These are phyloP conservation scores for Tuber microsphaerosporum DNA, from an alignment of 495 filamentous ascomycete species.

Conservation along the genomic window DNA sequence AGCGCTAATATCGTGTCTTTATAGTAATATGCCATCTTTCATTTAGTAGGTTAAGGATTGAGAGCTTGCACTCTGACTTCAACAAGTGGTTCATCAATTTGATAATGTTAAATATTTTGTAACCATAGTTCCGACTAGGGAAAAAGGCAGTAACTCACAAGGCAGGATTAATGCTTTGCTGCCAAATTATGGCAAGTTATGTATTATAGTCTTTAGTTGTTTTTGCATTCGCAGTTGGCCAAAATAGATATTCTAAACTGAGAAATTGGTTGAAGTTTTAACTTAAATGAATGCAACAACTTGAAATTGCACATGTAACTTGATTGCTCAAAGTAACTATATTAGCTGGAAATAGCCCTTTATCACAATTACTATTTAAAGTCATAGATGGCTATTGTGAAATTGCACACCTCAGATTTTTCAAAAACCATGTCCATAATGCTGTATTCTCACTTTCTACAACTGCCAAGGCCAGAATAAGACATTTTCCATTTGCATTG, in stretches of 20 bases:
- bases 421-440: slow-evolving; percentile 21
- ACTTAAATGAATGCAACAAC: slow-evolving; percentile 15
- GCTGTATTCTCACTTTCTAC: slow-evolving; percentile 19
- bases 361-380: slow-evolving; percentile 8
- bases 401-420: neutral
- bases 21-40: slow-evolving; percentile 11
- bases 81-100: slow-evolving; percentile 12
- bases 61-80: neutral
- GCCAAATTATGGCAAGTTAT: neutral
- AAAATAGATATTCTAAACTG: slow-evolving; percentile 6
- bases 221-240: slow-evolving; percentile 7
- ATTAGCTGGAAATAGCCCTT: slow-evolving; percentile 12
- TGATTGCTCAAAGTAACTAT: neutral
- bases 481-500: slow-evolving; percentile 15
- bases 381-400: neutral
- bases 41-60: slow-evolving; percentile 8
- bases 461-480: slow-evolving; percentile 20
- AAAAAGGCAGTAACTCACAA: slow-evolving; percentile 11
- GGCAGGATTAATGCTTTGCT: neutral
- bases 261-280: slow-evolving; percentile 4
- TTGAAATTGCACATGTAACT: neutral
- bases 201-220: neutral
- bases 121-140: neutral
- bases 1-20: neutral
- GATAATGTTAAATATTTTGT: slow-evolving; percentile 14